Percentiles rank a stretch among this genome's conserved stretches.
Conservation (phyloP, 2,329 filamentous ascomycete genomes). For the Aspergillus quadricinctus region DNA sequence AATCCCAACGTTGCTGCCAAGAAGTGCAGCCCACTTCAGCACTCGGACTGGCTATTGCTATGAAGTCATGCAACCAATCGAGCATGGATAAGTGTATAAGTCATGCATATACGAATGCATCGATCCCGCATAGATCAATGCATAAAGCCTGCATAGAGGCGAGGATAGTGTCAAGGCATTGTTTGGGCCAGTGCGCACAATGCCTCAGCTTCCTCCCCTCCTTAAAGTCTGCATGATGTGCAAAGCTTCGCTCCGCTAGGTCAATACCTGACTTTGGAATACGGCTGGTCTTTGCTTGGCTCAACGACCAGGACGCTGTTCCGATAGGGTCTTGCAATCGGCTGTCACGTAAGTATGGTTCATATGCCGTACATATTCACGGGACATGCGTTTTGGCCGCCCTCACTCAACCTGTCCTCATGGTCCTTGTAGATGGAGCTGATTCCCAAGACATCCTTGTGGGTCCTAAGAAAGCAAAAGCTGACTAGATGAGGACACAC, state of each 20-base stretch:
- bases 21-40: slow-evolving; percentile 35
- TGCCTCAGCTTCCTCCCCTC: background rate
- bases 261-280: too few relatives aligned
- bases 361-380: too few relatives aligned
- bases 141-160: background rate
- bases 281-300: too few relatives aligned
- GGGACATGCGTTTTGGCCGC: too few relatives aligned
- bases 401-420: too few relatives aligned
- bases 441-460: background rate
- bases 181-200: background rate
- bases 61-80: background rate
- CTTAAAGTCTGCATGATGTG: background rate
- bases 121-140: background rate
- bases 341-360: too few relatives aligned
- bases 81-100: background rate
- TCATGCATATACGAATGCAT: background rate
- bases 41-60: background rate
- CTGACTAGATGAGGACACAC: background rate
- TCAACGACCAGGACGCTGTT: too few relatives aligned
- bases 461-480: background rate
- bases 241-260: too few relatives aligned
- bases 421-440: background rate
- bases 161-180: background rate
- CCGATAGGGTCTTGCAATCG: too few relatives aligned
- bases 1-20: slow-evolving; percentile 32